phyloP scores from a whole-genome alignment of 352 stramenopile genomes.

The Saprolegnia parasitica region DNA sequence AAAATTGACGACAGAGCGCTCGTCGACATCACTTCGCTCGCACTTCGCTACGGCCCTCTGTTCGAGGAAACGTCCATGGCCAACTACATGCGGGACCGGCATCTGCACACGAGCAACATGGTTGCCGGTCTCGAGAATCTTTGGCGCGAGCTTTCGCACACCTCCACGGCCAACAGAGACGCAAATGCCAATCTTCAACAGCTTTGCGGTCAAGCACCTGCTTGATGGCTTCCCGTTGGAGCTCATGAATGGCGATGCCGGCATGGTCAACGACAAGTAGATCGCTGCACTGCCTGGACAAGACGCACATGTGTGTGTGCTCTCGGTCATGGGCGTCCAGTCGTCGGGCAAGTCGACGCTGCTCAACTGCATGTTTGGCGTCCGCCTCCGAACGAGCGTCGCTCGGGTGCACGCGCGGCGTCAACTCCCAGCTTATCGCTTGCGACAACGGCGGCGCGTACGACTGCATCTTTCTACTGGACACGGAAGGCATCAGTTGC shows the following conservation, averaged over 20 bases:
- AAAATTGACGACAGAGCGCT: no score
- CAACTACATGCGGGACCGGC: no score
- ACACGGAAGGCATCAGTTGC: neutral
- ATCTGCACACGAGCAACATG: neutral
- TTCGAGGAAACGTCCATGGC: no score
- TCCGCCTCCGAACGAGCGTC: neutral
- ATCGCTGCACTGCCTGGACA: neutral
- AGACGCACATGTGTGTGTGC: neutral
- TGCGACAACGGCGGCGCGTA: neutral
- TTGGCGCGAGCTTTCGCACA: neutral
- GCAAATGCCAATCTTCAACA: neutral
- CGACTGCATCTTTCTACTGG: neutral
- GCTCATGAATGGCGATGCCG: conserved; percentile 5
- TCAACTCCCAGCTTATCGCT: neutral
- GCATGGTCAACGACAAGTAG: neutral
- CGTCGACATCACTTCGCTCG: no score
- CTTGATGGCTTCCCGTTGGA: conserved; percentile 8
- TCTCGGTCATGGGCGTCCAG: conserved; percentile 2
- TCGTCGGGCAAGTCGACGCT: conserved; percentile 10
- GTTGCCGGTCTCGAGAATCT: neutral
- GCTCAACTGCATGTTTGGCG: conserved; percentile 10
- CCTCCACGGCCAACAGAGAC: neutral
- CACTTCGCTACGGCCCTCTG: no score
- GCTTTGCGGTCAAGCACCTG: neutral
- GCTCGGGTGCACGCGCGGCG: neutral